These are phyloP conservation scores for Hypoxylon sp. DNA, from an alignment of 2,329 filamentous ascomycete species.

Conservation along the genomic window DNA sequence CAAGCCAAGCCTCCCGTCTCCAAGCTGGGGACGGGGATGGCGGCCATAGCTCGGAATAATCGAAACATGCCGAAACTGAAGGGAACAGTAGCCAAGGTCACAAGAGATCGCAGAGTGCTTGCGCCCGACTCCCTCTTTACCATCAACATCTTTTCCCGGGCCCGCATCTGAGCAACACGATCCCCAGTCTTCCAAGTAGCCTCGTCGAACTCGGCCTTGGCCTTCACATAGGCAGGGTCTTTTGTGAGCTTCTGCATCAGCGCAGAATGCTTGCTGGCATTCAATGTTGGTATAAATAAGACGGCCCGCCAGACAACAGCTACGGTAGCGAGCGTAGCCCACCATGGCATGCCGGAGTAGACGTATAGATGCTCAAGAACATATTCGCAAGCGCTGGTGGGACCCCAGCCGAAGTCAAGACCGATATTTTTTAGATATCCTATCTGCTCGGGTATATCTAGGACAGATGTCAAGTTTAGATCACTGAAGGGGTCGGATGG, in stretches of 20 bases:
- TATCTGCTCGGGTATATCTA: slow-evolving; percentile 74
- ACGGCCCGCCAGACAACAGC: slow-evolving; percentile 70
- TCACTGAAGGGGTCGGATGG: slow-evolving; percentile 47
- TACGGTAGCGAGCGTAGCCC: slow-evolving; percentile 73
- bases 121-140: slow-evolving; percentile 66
- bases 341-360: slow-evolving; percentile 80
- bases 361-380: slow-evolving; percentile 85
- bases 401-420: slow-evolving; percentile 86
- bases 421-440: slow-evolving; percentile 86
- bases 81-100: slow-evolving; percentile 68
- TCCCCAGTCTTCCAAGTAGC: slow-evolving; percentile 52
- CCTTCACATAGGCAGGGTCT: slow-evolving; percentile 64
- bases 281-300: slow-evolving; percentile 72
- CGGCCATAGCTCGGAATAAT: slow-evolving; percentile 75
- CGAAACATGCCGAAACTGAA: slow-evolving; percentile 85
- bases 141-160: slow-evolving; percentile 56
- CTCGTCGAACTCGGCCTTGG: slow-evolving; percentile 60
- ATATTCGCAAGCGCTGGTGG: slow-evolving; percentile 77
- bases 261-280: slow-evolving; percentile 68
- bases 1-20: slow-evolving; percentile 76
- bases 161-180: slow-evolving; percentile 54
- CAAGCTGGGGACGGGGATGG: slow-evolving; percentile 82
- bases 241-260: slow-evolving; percentile 65
- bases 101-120: slow-evolving; percentile 57
- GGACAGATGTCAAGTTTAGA: slow-evolving; percentile 54